These are phyloP conservation scores for Suaeda aralocaspica DNA, from an alignment of 148 eudicot species.

Conservation along the genomic window DNA sequence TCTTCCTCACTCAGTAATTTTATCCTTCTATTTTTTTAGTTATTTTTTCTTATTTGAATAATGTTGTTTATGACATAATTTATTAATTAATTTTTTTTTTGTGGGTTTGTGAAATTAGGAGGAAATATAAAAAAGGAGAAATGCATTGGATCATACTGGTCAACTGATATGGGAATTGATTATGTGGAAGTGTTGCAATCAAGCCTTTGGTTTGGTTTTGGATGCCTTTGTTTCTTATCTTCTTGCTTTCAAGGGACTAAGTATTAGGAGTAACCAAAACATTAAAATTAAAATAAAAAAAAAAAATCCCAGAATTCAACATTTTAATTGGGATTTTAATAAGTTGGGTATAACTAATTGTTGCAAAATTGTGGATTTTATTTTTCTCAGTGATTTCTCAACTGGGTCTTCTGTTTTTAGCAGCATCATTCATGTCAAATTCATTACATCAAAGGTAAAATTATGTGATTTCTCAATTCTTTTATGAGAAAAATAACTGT, in stretches of 20 bases:
- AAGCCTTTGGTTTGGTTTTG: conserved; percentile 95
- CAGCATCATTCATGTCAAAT: conserved; percentile 66
- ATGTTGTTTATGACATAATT: neutral
- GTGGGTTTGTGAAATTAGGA: conserved; percentile 28
- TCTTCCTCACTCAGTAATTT: conserved; percentile 43
- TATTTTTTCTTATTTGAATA: neutral
- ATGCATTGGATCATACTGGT: conserved; percentile 55
- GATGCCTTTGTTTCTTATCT: conserved; percentile 74
- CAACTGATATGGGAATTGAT: conserved; percentile 53
- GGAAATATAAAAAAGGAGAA: conserved; percentile 37
- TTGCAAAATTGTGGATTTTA: conserved; percentile 7
- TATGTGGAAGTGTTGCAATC: conserved; percentile 92
- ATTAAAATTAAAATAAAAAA: too few relatives aligned
- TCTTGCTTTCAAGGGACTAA: conserved; percentile 69
- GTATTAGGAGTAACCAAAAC: too few relatives aligned
- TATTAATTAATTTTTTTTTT: neutral
- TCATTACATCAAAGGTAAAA: conserved; percentile 53
- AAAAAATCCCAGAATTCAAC: too few relatives aligned
- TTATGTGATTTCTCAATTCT: neutral
- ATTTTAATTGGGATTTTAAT: neutral
- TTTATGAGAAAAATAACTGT: neutral
- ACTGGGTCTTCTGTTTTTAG: conserved; percentile 73
- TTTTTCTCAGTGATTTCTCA: conserved; percentile 66
- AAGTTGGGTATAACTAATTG: neutral
- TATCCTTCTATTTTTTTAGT: neutral